phyloP scores from a whole-genome alignment of 257 asterid species.

The Solanum paucissectum region DNA sequence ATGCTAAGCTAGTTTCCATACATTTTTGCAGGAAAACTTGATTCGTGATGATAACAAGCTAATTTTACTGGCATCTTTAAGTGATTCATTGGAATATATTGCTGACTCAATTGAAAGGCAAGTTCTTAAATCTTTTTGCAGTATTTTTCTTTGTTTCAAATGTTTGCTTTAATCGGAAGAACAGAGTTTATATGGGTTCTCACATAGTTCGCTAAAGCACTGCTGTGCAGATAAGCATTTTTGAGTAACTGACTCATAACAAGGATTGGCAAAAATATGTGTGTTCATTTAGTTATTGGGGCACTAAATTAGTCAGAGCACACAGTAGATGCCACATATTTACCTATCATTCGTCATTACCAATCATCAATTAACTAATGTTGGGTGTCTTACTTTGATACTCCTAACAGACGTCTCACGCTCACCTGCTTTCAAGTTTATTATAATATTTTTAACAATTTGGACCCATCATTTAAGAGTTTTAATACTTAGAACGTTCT shows the following conservation, averaged over 20 bases:
- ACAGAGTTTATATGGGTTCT: neutral
- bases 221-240: neutral
- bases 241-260: neutral
- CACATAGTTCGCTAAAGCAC: neutral
- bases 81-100: conserved; percentile 94
- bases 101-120: conserved; percentile 96
- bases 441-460: neutral
- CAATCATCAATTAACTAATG: neutral
- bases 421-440: neutral
- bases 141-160: neutral
- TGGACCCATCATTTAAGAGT: neutral
- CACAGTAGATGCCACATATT: neutral
- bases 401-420: neutral
- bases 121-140: conserved; percentile 20
- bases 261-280: neutral
- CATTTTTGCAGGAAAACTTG: conserved; percentile 69
- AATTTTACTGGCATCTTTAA: conserved; percentile 82
- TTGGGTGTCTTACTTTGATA: neutral
- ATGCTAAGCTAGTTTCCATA: neutral
- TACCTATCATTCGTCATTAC: neutral
- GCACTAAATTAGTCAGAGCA: neutral
- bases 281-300: neutral
- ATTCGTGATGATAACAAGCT: conserved; percentile 93
- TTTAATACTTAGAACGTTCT: neutral
- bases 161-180: neutral